Base-by-base conservation (phyloP, 495 filamentous ascomycete species). In the Filosporella fistucella region DNA sequence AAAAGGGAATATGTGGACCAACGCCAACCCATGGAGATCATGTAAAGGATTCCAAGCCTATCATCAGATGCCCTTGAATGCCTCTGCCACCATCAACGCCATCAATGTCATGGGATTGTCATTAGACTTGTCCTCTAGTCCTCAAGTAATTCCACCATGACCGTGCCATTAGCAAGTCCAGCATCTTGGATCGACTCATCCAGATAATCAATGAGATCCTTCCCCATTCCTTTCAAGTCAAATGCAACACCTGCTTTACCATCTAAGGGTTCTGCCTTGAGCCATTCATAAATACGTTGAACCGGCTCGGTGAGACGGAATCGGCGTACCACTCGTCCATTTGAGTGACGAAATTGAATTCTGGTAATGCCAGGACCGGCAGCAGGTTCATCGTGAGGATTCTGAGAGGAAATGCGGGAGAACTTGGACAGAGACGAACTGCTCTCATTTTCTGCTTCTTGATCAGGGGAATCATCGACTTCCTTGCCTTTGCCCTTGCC, bases 91-190 rank as follows among this genome's bases (percentile, higher is more conserved):
- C n/a, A n/a, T n/a, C n/a, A n/a, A n/a, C n/a, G n/a, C n/a, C n/a
- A n/a, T n/a, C 20, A 37, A 45, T 32, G 33, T 29, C 49, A 25
- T 11, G 18, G 24, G 18, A 26, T 14, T 46, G 16, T 40, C 21
- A 24, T 33, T 23, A 22, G 9, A 20, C 14, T n/a, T n/a, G n/a
- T n/a, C 7, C 4, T 38, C 49, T 72, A 84, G 12, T 83, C 81
- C 59, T 87, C 83, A 42, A 88, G 62, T 57, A 84, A 94, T 60
- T 95, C 93, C 30, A 98, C 82, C 85, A 94, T 96, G 28, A 98
- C 82, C 0, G 87, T 95, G 12, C 82, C 89, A 56, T 91, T 91
- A 68, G 86, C 91, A 52, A 98, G 62, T 1, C 93, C 89, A 1
- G 90, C 90, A 60, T 89, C 84, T 44, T 79, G 77, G 37, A 98